A percentile compares a stretch with the other conserved stretches of the same genome.
Conservation (phyloP, 1,284 basidiomycete species). For the Trametes versicolor region DNA sequence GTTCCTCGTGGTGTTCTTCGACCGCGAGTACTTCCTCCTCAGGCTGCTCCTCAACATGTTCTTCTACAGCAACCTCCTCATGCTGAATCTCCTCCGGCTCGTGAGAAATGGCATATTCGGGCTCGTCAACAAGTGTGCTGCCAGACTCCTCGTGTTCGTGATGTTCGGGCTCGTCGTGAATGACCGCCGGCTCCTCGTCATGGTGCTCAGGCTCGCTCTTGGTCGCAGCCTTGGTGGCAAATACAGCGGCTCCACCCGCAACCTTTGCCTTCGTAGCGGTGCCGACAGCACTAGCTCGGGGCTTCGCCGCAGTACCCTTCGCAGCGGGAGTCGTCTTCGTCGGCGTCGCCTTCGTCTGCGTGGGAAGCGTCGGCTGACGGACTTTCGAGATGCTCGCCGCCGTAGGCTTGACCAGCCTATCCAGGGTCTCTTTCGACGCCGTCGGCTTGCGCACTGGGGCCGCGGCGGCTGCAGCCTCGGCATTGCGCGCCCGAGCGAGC, state of each 20-base stretch:
- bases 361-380: constrained; percentile 39
- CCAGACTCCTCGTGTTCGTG: constrained; percentile 35
- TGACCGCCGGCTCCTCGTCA: constrained; percentile 29
- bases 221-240: constrained; percentile 31
- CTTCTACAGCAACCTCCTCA: constrained; percentile 6
- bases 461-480: constrained; percentile 53
- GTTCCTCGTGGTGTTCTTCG: constrained; percentile 19
- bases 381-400: constrained; percentile 73
- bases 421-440: constrained; percentile 57
- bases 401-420: constrained; percentile 78
- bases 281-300: constrained; percentile 14
- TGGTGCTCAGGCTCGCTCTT: constrained; percentile 31
- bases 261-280: constrained; percentile 28
- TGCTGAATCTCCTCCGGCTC: constrained; percentile 35
- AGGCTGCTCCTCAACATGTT: constrained; percentile 19
- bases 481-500: constrained; percentile 69
- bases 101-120: constrained; percentile 29
- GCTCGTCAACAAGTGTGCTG: constrained; percentile 29
- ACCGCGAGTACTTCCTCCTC: constrained; percentile 13
- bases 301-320: constrained; percentile 33
- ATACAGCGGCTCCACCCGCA: constrained; percentile 27
- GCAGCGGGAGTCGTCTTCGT: constrained; percentile 38
- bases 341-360: constrained; percentile 27
- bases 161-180: constrained; percentile 27
- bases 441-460: constrained; percentile 60